phyloP scores from a whole-genome alignment of 768 basidiomycete species.

The Phylloporus rhodoxanthus region DNA sequence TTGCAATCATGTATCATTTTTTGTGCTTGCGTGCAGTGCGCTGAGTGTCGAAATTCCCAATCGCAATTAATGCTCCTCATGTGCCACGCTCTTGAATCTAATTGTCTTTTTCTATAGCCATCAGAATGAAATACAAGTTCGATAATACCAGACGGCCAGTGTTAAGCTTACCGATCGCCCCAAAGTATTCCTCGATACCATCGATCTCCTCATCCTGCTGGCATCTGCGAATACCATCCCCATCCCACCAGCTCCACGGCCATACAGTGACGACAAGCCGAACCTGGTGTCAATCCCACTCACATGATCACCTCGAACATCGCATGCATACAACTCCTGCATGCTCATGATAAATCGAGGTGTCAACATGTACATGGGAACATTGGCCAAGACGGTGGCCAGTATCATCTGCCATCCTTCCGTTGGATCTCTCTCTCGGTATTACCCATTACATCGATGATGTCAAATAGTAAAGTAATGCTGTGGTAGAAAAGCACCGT shows the following conservation, averaged over 20 bases:
- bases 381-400: neutral
- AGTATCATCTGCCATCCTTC: neutral
- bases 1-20: neutral
- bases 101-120: too few relatives aligned
- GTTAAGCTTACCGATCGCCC: too few relatives aligned
- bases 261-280: neutral
- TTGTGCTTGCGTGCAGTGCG: too few relatives aligned
- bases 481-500: too few relatives aligned
- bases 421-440: neutral
- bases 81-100: too few relatives aligned
- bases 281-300: neutral
- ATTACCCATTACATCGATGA: too few relatives aligned
- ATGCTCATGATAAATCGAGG: slow-evolving; percentile 4
- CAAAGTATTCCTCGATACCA: too few relatives aligned
- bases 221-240: neutral
- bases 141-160: too few relatives aligned
- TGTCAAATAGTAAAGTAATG: too few relatives aligned
- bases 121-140: too few relatives aligned
- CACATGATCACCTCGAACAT: neutral
- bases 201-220: neutral
- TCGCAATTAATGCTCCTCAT: too few relatives aligned
- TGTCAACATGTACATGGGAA: neutral
- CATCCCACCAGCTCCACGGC: neutral
- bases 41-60: too few relatives aligned
- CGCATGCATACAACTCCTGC: neutral